phyloP scores from a whole-genome alignment of 441 rosid genomes.

The Erodium texanum region DNA sequence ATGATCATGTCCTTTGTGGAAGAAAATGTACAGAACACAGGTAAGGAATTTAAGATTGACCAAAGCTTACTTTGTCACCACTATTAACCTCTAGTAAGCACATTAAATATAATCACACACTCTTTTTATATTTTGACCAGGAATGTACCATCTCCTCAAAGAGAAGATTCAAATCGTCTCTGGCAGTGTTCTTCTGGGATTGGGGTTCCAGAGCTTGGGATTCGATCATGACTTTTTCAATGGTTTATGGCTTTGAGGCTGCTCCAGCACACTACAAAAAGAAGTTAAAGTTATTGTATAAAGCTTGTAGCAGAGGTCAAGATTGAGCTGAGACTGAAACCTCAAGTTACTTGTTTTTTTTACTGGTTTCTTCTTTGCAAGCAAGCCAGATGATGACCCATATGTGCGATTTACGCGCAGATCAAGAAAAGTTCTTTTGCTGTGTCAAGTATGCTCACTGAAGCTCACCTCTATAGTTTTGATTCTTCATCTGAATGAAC shows the following conservation, averaged over 20 bases:
- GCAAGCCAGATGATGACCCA: not conserved
- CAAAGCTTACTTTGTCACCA: conserved; percentile 15
- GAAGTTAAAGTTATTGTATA: conserved; percentile 8
- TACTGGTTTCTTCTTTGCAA: conserved; percentile 4
- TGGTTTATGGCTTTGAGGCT: conserved; percentile 44
- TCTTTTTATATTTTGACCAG: conserved; percentile 33
- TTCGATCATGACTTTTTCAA: conserved; percentile 56
- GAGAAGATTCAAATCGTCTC: conserved; percentile 36
- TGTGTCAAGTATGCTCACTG: not conserved
- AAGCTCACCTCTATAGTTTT: not conserved
- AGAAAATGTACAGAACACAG: conserved; percentile 26
- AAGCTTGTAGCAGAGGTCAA: not conserved
- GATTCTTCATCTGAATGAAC: conserved; percentile 9
- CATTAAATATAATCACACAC: conserved; percentile 12
- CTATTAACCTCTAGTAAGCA: conserved; percentile 9
- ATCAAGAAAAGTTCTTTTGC: not conserved
- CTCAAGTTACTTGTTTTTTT: conserved; percentile 1
- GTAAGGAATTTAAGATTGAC: conserved; percentile 28
- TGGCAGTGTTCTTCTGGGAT: conserved; percentile 41
- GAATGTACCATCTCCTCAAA: conserved; percentile 28
- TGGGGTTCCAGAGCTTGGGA: conserved; percentile 52
- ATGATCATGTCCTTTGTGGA: conserved; percentile 20
- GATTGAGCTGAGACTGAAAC: conserved; percentile 14
- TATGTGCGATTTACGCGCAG: conserved; percentile 1
- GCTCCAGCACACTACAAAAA: conserved; percentile 11